Evolutionary conservation across 2,329 filamentous ascomycete genomes (phyloP).

Genomic region (Alternaria ethzedia): DNA sequence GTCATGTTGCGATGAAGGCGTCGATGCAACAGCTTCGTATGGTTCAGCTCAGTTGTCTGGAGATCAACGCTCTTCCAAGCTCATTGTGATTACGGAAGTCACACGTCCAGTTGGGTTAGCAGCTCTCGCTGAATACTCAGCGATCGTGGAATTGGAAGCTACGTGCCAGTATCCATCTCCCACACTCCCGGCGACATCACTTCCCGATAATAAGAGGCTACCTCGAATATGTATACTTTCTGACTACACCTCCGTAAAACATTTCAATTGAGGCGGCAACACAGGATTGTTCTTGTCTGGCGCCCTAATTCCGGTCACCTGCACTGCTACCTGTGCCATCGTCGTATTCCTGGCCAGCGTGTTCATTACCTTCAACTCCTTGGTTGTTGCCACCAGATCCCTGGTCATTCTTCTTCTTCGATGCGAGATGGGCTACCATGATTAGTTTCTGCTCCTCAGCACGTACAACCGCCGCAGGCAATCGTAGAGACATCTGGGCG

Average conservation of each 20-base stretch:
- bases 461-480: no score
- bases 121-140: not conserved
- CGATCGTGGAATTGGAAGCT: not conserved
- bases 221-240: not conserved
- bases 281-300: not conserved
- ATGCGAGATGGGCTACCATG: no score
- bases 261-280: not conserved
- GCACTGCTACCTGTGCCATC: not conserved
- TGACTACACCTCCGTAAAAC: not conserved
- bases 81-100: not conserved
- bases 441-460: no score
- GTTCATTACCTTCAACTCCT: no score
- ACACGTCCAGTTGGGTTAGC: not conserved
- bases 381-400: no score
- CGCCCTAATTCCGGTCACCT: not conserved
- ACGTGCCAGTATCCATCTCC: not conserved
- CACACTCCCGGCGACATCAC: not conserved
- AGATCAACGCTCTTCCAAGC: not conserved
- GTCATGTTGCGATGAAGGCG: not conserved
- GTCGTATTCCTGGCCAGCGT: not conserved
- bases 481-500: no score
- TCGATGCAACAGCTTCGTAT: not conserved
- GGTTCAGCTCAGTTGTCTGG: not conserved
- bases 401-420: no score
- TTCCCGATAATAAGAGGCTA: not conserved